Base-by-base conservation (phyloP, 176 grass and related monocot genomes). In the Avena eriantha region DNA sequence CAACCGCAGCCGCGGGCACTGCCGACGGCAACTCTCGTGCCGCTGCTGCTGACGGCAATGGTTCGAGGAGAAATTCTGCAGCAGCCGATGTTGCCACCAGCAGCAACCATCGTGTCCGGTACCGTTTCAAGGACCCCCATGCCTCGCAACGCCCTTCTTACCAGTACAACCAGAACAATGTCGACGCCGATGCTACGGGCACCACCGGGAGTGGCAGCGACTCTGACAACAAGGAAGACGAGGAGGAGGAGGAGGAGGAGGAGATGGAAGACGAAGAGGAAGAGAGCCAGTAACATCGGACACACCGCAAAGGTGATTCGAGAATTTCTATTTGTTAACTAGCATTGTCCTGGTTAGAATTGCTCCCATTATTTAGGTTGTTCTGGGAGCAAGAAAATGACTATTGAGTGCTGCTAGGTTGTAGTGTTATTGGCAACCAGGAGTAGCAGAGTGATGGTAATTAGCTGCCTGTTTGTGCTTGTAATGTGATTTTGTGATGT, bases 31-130 rank as follows among this genome's bases (percentile, higher is more conserved):
- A 41, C 39, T 41, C 39, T 41, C 39, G 39, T 41, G 39, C 39
- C 39, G 39, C 39, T 41, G 39, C 39, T 41, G 39, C 80, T 0
- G 76, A 83, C 5, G 82, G 84, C 65, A 91, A 77, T 3, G 76
- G 90, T 53, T 18, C 80, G 0, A 86, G 90, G 74, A 92, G 90
- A 77, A 80, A 69, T 0, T 53, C 80, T 47, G 39, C 58, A 16
- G 43, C 56, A 34, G 21, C 73, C 16, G 90, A 91, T 73, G 90
- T 78, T 4, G 73, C 80, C 0, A 77, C 83, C 18, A 91, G 84
- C 80, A 89, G 88, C 88, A 89, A 87, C 18, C 88, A 90, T 84
- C 86, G 73, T 5, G 86, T 87, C 11, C 86, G 76, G 24, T 91
- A 91, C 77, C 90, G 82, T 47, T 67, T 85, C 82, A 85, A 80